phyloP scores from a whole-genome alignment of 1,284 basidiomycete species.

The Rhodotorula sp. region DNA sequence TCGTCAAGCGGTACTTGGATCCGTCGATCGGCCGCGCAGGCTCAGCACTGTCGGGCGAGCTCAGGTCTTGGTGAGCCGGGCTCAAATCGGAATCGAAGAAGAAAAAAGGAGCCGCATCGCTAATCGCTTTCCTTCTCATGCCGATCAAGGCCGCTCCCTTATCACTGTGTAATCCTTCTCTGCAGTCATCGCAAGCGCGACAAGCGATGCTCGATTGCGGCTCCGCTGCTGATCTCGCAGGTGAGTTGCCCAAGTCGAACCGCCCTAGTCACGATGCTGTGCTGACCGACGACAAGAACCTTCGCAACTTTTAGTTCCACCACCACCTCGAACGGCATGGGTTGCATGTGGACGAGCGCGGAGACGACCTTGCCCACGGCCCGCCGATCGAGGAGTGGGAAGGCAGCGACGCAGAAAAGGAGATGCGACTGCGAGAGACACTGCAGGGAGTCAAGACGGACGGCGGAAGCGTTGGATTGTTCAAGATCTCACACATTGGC shows the following conservation, averaged over 20 bases:
- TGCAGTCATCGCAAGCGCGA: conserved; percentile 90
- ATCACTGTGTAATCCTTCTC: conserved; percentile 69
- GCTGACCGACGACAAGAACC: conserved; percentile 42
- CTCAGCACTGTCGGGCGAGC: background rate
- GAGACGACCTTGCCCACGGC: conserved; percentile 62
- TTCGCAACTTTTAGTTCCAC: conserved; percentile 40
- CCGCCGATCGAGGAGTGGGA: conserved; percentile 59
- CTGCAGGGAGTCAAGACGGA: conserved; percentile 52
- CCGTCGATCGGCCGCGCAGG: conserved; percentile 58
- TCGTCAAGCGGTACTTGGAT: conserved; percentile 66
- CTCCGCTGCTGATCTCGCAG: conserved; percentile 70
- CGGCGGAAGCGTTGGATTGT: conserved; percentile 65
- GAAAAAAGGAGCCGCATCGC: conserved; percentile 11
- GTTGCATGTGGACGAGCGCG: conserved; percentile 71
- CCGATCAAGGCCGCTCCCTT: conserved; percentile 59
- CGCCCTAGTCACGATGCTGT: background rate
- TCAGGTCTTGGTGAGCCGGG: conserved; percentile 18
- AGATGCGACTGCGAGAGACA: conserved; percentile 56
- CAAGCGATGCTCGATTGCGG: conserved; percentile 82
- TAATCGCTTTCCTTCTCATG: background rate
- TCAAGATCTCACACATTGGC: conserved; percentile 75
- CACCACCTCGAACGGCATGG: conserved; percentile 60
- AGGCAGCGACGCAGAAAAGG: conserved; percentile 49
- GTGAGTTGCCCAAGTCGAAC: conserved; percentile 52
- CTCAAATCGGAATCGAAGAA: background rate